A percentile compares a stretch with the other conserved stretches of the same genome.
phyloP scores from a whole-genome alignment of 306 rosid genomes.

The Citrullus colocynthis region DNA sequence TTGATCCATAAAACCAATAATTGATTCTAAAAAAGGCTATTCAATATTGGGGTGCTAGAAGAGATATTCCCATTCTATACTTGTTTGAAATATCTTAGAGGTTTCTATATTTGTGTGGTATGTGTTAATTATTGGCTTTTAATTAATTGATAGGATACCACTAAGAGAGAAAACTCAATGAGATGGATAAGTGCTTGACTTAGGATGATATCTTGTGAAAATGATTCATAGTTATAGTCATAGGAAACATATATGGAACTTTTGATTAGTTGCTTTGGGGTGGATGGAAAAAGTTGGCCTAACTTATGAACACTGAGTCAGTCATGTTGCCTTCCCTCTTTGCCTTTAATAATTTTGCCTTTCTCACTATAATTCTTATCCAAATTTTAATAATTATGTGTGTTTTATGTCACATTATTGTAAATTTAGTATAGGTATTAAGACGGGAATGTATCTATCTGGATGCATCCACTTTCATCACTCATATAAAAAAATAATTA shows the following conservation, averaged over 20 bases:
- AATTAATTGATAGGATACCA: not conserved
- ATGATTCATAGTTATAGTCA: not conserved
- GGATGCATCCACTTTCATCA: no score
- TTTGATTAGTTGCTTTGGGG: not conserved
- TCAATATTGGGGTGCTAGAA: not conserved
- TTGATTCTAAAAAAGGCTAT: not conserved
- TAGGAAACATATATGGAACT: not conserved
- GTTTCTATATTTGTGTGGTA: not conserved
- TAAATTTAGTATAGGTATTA: no score
- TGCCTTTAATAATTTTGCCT: not conserved
- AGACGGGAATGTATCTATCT: no score
- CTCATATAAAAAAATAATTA: no score
- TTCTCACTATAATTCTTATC: not conserved
- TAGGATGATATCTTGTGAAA: not conserved
- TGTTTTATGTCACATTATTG: not conserved
- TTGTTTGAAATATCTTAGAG: not conserved
- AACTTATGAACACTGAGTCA: not conserved
- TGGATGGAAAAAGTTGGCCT: not conserved
- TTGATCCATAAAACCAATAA: not conserved
- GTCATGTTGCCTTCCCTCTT: not conserved
- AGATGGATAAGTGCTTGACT: not conserved
- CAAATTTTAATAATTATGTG: not conserved
- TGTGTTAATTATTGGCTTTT: not conserved
- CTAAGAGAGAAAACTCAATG: not conserved
- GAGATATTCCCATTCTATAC: not conserved